Evolutionary conservation across 345 rosid genomes (phyloP), one percentile per base, ranked within the genome.

Genomic region (Aethionema arabicum): DNA sequence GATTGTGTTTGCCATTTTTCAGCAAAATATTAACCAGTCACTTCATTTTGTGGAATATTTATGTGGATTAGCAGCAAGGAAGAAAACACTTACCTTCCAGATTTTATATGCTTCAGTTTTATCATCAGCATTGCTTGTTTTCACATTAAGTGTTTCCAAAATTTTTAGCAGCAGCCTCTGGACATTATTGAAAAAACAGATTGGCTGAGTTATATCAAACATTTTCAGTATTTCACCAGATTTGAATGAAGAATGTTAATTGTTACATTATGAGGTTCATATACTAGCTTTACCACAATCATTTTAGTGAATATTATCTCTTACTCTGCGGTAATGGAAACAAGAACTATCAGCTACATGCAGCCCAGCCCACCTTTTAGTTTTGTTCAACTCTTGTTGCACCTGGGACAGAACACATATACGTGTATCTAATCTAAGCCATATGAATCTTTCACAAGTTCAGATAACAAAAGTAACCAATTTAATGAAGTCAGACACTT

Each of bases 331-430:
- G 66, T 84, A 93, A 74, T 93, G 96, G 76, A 87, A 93, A 77
- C 91, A 90, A 56, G 96, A 93, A 76, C 77, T 84, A 70, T 93
- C 97, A 11, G 97, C 92, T 52, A 87, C 80, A 66, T 87, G 91
- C 48, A 87, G 76, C 37, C 75, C 80, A 42, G 95, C 90, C 99
- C 99, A 85, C 40, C 60, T 76, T 79, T 76, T 80, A 39, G 90
- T 81, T 68, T 73, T 80, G 70, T 78, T 69, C 81, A 93, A 75
- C 65, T 93, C 92, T 38, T 68, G 49, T 12, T 80, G 74, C 76
- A 85, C 93, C 99, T 93, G 80, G 61, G 52, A 75, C 38, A 69
- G 0, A 61, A 27, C 32, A 49, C 54, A 33, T 39, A 41, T 14
- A 58, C 31, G n/a, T n/a, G n/a, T n/a, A n/a, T n/a, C n/a, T n/a